Conservation (phyloP, 306 rosid genomes). For the Ziziphus jujuba region DNA sequence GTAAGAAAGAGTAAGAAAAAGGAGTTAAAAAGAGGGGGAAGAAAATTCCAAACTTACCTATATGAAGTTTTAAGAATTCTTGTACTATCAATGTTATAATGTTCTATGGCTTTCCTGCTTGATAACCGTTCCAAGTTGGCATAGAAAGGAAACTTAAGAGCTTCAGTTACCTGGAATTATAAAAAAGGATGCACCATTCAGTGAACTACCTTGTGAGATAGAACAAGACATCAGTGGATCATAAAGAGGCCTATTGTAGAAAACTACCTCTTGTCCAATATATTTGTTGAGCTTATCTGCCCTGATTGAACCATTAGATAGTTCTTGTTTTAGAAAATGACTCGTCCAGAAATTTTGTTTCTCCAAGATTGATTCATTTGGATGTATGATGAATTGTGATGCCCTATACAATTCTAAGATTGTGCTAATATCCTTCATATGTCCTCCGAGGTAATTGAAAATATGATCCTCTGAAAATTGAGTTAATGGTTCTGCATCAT, state of each 20-base stretch:
- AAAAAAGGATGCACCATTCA: constrained; percentile 17
- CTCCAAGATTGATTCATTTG: constrained; percentile 58
- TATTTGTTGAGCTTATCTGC: constrained; percentile 28
- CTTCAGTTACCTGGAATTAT: constrained; percentile 51
- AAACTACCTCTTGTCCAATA: constrained; percentile 60
- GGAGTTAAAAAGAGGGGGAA: background rate
- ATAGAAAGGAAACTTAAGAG: constrained; percentile 54
- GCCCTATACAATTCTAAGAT: constrained; percentile 69
- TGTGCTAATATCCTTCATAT: constrained; percentile 61
- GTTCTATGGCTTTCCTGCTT: constrained; percentile 57
- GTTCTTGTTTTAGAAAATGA: constrained; percentile 46
- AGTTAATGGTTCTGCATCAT: constrained; percentile 60
- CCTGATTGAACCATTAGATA: constrained; percentile 17
- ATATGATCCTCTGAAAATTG: constrained; percentile 58
- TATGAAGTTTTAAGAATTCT: constrained; percentile 68
- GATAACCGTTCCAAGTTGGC: constrained; percentile 61
- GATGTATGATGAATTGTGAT: constrained; percentile 60
- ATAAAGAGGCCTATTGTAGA: background rate
- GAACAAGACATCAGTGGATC: background rate
- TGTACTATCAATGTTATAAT: constrained; percentile 47
- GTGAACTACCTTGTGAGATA: constrained; percentile 3
- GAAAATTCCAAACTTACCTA: constrained; percentile 35
- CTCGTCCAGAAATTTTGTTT: constrained; percentile 57
- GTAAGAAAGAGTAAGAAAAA: background rate
- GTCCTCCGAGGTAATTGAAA: constrained; percentile 63